Evolutionary conservation across 2,329 filamentous ascomycete species (phyloP).

Genomic region (Cladosporium velox): DNA sequence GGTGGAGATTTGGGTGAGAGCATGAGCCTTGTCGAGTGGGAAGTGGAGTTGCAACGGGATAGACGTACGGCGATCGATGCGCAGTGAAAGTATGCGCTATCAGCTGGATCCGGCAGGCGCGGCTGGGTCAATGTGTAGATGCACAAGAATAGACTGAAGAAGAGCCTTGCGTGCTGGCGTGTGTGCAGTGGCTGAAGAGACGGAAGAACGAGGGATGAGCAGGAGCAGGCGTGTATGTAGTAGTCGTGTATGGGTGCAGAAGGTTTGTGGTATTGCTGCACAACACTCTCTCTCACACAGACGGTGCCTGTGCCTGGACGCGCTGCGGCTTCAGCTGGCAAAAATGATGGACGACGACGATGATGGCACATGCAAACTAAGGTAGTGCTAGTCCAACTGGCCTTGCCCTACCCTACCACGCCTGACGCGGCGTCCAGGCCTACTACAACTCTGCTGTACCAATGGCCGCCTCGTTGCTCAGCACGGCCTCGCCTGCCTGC

Average conservation of each 20-base stretch:
- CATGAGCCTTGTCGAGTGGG: slow-evolving; percentile 5
- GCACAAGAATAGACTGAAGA: slow-evolving; percentile 5
- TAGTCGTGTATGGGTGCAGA: not conserved
- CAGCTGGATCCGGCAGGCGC: slow-evolving; percentile 17
- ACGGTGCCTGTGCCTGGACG: not conserved
- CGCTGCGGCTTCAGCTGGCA: not conserved
- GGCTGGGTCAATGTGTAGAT: slow-evolving; percentile 5
- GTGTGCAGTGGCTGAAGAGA: not conserved
- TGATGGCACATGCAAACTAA: not conserved
- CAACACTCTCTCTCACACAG: not conserved
- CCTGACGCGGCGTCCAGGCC: not conserved
- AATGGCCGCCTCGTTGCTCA: not conserved
- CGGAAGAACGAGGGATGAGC: not conserved
- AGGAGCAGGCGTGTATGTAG: not conserved
- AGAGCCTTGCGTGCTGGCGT: not conserved
- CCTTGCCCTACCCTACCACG: not conserved
- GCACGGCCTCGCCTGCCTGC: not conserved
- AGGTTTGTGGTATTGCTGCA: not conserved
- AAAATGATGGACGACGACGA: not conserved
- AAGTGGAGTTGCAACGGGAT: slow-evolving; percentile 14
- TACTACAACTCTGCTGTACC: not conserved
- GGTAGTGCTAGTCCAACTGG: not conserved
- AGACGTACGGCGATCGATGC: slow-evolving; percentile 20
- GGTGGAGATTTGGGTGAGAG: slow-evolving; percentile 7
- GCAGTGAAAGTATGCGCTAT: slow-evolving; percentile 17